Conservation (phyloP, 23 red algal species). For the Agarophyton chilense region DNA sequence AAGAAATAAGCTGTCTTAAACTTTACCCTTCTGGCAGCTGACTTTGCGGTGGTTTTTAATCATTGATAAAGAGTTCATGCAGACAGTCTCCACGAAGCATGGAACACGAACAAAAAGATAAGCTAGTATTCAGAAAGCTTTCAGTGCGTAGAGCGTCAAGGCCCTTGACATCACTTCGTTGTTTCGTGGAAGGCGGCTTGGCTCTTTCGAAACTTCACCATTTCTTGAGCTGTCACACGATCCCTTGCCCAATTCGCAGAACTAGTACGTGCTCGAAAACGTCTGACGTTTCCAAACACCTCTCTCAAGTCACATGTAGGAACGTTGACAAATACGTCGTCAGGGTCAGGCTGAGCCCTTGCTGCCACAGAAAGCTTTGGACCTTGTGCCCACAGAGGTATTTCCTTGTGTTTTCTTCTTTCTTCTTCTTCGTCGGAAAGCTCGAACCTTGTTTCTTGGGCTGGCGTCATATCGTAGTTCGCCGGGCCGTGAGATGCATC, state of each 20-base stretch:
- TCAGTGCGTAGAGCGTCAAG: no score
- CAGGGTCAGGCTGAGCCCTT: slow-evolving; percentile 45
- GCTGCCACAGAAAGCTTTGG: slow-evolving; percentile 1
- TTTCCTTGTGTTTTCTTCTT: slow-evolving; percentile 39
- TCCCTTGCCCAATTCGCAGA: slow-evolving; percentile 65
- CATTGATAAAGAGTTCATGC: no score
- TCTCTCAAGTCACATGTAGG: slow-evolving; percentile 46
- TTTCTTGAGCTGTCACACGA: slow-evolving; percentile 45
- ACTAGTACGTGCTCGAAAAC: slow-evolving; percentile 18
- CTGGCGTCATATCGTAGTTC: slow-evolving; percentile 40
- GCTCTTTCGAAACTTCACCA: slow-evolving; percentile 43
- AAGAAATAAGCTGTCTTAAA: no score
- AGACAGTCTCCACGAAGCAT: no score
- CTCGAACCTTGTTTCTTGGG: slow-evolving; percentile 19
- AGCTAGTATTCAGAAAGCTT: background rate
- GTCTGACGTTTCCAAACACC: slow-evolving; percentile 35
- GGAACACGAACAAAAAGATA: background rate
- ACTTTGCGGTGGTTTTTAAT: no score
- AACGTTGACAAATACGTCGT: slow-evolving; percentile 39
- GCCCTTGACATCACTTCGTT: background rate
- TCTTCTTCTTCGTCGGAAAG: slow-evolving; percentile 55
- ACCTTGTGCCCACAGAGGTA: slow-evolving; percentile 45
- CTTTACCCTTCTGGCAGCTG: no score
- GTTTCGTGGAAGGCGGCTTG: slow-evolving; percentile 29
- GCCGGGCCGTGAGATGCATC: background rate